Base-by-base conservation (phyloP, 805 yeast species). In the Scheffersomyces stipitis region DNA sequence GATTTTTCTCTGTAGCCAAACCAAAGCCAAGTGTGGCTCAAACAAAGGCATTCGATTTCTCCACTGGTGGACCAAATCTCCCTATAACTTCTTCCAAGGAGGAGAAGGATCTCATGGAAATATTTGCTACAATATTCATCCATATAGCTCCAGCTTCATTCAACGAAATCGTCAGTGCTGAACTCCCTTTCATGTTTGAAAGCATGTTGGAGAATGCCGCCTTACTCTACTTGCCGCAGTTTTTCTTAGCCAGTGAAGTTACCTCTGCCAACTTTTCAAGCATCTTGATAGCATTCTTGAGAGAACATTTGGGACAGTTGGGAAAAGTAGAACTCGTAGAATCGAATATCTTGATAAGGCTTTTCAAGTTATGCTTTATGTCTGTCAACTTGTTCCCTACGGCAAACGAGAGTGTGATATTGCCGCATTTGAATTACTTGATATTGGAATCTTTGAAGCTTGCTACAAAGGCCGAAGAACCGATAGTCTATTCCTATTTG, bases 141-240 rank as follows among this genome's bases (percentile, higher is more conserved):
- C 96, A 88, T 55, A 77, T 95, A 37, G 99, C 95, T 54, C 90
- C 96, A 15, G 89, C 98, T 1, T 86, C 97, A 0, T 95, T 95
- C 62, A 90, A 87, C 57, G 99, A 93, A 62, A 83, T 93, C 44
- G 81, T 89, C 7, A 87, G 81, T 44, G 73, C 81, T 2, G 96
- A 93, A 59, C 70, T 91, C 38, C 86, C 82, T 15, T 80, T 77
- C 49, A 68, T 90, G 59, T 88, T 86, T 51, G 81, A 84, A 10
- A 76, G 86, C 2, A 85, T 88, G 80, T 65, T 89, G 36, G 75
- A 80, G 15, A 93, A 91, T 58, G 84, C 95, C 1, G 90, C 96
- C 0, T 62, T 91, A 34, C 68, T 95, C 15, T 96, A 91, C 52
- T 78, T 93, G 38, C 96, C 97, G 0, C 98, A 95, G 60, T 86